A percentile compares a stretch with the other conserved stretches of the same genome.
Conservation (phyloP, 441 rosid species). For the Corymbia calophylla region DNA sequence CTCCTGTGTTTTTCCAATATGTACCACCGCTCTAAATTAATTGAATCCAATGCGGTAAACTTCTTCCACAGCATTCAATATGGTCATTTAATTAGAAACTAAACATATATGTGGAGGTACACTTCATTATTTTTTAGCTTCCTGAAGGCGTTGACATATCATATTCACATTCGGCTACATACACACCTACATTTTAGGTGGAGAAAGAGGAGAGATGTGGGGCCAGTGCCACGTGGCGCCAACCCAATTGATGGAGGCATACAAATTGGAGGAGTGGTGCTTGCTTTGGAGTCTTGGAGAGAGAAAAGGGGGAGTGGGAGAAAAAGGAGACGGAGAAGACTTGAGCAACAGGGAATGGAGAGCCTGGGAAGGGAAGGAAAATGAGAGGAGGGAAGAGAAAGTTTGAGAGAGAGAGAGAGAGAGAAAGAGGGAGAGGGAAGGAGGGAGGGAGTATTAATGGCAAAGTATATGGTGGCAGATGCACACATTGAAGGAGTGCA, state of each 20-base stretch:
- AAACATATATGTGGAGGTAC: neutral
- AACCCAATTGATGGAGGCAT: neutral
- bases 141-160: slow-evolving; percentile 12
- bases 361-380: slow-evolving; percentile 48
- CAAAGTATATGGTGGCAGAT: slow-evolving; percentile 47
- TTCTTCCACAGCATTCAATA: neutral
- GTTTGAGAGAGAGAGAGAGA: neutral
- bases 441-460: neutral
- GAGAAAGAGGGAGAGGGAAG: neutral
- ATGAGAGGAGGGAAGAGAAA: neutral
- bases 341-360: slow-evolving; percentile 4
- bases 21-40: neutral
- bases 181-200: neutral
- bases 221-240: slow-evolving; percentile 23
- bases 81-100: neutral
- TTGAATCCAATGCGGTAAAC: neutral
- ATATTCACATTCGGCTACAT: slow-evolving; percentile 5
- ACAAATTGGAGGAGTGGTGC: slow-evolving; percentile 26
- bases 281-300: slow-evolving; percentile 19
- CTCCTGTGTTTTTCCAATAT: neutral
- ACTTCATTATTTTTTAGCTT: neutral
- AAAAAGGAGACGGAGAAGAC: neutral
- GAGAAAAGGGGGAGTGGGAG: slow-evolving; percentile 16
- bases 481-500: slow-evolving; percentile 74
- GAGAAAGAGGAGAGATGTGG: neutral